Evolutionary conservation across 169 alveolate genomes (phyloP).

Genomic region (Babesia bovis): DNA sequence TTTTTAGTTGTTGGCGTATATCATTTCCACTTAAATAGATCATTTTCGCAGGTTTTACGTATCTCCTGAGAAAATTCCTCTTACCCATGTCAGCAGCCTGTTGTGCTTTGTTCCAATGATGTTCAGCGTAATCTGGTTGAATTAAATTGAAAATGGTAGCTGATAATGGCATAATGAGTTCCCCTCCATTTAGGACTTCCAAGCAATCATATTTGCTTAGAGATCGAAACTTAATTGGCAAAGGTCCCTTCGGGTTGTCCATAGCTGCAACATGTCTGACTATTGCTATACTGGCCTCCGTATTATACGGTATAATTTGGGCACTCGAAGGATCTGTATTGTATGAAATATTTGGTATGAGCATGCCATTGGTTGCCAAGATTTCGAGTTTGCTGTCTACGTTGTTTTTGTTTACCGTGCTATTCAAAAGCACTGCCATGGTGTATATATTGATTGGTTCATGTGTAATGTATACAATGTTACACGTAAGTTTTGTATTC

Average conservation of each 20-base stretch:
- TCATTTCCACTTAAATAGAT: too few species aligned
- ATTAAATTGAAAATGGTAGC: neutral
- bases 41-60: too few species aligned
- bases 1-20: too few species aligned
- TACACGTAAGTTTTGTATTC: conserved; percentile 34
- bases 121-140: too few species aligned
- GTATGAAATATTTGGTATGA: conserved; percentile 21
- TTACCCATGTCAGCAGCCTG: too few species aligned
- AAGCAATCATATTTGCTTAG: neutral
- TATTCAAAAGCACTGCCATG: conserved; percentile 24
- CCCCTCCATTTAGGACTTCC: neutral
- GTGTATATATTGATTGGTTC: conserved; percentile 22
- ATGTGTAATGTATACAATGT: conserved; percentile 7
- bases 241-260: conserved; percentile 46
- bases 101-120: too few species aligned
- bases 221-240: conserved; percentile 30
- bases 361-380: conserved; percentile 35
- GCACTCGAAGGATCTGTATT: conserved; percentile 26
- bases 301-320: conserved; percentile 30
- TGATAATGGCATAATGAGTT: neutral
- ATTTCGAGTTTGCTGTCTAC: conserved; percentile 22
- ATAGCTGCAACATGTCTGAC: conserved; percentile 22
- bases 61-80: too few species aligned
- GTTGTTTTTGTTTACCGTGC: conserved; percentile 11
- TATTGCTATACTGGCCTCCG: neutral